Evolutionary conservation across 2,329 filamentous ascomycete genomes (phyloP).

Genomic region (Sporothrix globosa): DNA sequence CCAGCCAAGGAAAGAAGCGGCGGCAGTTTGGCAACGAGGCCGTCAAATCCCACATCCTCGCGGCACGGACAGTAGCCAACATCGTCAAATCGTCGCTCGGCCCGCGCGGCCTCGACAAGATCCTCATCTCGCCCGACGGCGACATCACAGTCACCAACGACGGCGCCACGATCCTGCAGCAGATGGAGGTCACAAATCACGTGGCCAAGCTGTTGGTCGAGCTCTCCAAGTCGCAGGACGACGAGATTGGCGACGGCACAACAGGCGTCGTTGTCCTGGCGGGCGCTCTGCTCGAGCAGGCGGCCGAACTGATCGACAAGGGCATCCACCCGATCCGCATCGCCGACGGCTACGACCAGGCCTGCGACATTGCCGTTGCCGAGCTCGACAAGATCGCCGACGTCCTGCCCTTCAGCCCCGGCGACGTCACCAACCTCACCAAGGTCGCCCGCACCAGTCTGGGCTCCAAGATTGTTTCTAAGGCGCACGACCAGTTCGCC

Average conservation of each 20-base stretch:
- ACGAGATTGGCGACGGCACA: conserved; percentile 97
- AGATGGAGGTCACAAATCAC: conserved; percentile 99
- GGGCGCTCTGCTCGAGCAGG: conserved; percentile 92
- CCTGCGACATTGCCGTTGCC: conserved; percentile 92
- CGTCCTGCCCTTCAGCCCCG: conserved; percentile 79
- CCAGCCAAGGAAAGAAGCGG: conserved; percentile 94
- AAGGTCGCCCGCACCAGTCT: conserved; percentile 95
- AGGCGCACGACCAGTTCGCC: conserved; percentile 96
- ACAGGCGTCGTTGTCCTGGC: conserved; percentile 97
- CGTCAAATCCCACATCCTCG: conserved; percentile 97
- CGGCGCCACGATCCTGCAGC: conserved; percentile 92
- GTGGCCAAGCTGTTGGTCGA: conserved; percentile 96
- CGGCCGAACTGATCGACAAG: conserved; percentile 97
- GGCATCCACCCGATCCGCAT: conserved; percentile 99
- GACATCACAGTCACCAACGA: conserved; percentile 99
- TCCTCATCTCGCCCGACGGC: conserved; percentile 96
- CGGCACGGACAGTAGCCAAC: conserved; percentile 92
- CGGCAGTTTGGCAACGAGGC: conserved; percentile 95
- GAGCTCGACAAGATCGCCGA: conserved; percentile 94
- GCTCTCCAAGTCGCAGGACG: conserved; percentile 96
- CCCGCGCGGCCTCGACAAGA: conserved; percentile 96
- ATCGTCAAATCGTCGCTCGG: conserved; percentile 97
- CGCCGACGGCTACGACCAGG: conserved; percentile 96
- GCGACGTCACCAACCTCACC: conserved; percentile 81
- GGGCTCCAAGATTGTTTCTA: conserved; percentile 98